phyloP scores from a whole-genome alignment of 73 alveolate genomes.

The Tetrahymena elliotti region DNA sequence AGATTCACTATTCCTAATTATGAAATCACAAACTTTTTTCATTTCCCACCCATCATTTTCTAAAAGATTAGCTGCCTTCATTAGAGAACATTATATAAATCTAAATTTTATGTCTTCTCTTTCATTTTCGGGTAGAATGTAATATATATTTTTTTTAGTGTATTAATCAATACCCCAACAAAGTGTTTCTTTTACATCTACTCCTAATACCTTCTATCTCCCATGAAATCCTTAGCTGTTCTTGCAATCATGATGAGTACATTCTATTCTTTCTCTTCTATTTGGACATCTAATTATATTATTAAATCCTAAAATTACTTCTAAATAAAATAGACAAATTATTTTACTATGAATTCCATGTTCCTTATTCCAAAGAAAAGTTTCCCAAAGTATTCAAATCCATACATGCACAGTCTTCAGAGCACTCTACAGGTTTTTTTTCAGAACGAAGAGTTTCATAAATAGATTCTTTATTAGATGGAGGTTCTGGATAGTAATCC shows the following conservation, averaged over 20 bases:
- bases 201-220: not conserved
- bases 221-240: not conserved
- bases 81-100: slow-evolving; percentile 39
- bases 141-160: slow-evolving; percentile 78
- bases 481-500: slow-evolving; percentile 35
- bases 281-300: slow-evolving; percentile 7
- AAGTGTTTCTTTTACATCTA: slow-evolving; percentile 56
- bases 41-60: slow-evolving; percentile 76
- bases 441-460: slow-evolving; percentile 13
- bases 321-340: no score
- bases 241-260: slow-evolving; percentile 27
- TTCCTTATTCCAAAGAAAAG: slow-evolving; percentile 15
- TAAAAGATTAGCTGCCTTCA: slow-evolving; percentile 61
- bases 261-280: slow-evolving; percentile 32
- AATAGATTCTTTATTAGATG: not conserved
- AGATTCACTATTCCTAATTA: slow-evolving; percentile 21
- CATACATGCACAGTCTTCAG: slow-evolving; percentile 23
- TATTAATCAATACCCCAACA: slow-evolving; percentile 95
- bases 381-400: slow-evolving; percentile 27
- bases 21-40: slow-evolving; percentile 64
- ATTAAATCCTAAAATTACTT: not conserved
- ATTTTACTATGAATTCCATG: slow-evolving; percentile 33
- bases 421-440: slow-evolving; percentile 15
- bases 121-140: slow-evolving; percentile 58
- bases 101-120: slow-evolving; percentile 69